phyloP scores from a whole-genome alignment of 805 yeast species.

The Teunomyces pallodes region DNA sequence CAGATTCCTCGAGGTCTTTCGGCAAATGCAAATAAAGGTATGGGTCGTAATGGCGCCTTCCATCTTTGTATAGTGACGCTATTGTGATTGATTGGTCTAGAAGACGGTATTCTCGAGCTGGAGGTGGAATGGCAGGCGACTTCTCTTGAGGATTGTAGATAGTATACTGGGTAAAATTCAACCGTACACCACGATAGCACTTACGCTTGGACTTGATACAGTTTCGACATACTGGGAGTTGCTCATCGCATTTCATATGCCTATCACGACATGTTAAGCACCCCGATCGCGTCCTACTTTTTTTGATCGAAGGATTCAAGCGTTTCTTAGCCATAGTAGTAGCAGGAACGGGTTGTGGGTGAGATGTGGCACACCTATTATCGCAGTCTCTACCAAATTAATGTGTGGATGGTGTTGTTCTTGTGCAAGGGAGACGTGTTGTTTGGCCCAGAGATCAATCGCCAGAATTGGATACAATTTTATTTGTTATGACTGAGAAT shows the following conservation, averaged over 20 bases:
- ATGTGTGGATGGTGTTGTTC: not conserved
- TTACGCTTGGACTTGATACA: constrained; percentile 48
- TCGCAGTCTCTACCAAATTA: not conserved
- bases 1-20: constrained; percentile 33
- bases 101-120: constrained; percentile 15
- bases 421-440: constrained; percentile 1
- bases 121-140: not conserved
- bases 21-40: constrained; percentile 30
- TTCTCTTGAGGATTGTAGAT: constrained; percentile 20
- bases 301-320: constrained; percentile 22
- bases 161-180: constrained; percentile 44
- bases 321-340: constrained; percentile 24
- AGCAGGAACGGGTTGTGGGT: not conserved
- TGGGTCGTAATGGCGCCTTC: constrained; percentile 28
- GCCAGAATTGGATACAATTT: constrained; percentile 1
- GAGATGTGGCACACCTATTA: not conserved
- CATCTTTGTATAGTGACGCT: constrained; percentile 38
- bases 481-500: constrained; percentile 4
- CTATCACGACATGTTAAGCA: constrained; percentile 63
- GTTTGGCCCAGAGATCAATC: not conserved
- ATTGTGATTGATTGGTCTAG: constrained; percentile 45
- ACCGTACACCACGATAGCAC: constrained; percentile 47
- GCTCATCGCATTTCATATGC: constrained; percentile 67
- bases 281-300: constrained; percentile 46
- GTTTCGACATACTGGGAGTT: constrained; percentile 58